phyloP scores from a whole-genome alignment of 495 filamentous ascomycete genomes.

The Alectoria sarmentosa region DNA sequence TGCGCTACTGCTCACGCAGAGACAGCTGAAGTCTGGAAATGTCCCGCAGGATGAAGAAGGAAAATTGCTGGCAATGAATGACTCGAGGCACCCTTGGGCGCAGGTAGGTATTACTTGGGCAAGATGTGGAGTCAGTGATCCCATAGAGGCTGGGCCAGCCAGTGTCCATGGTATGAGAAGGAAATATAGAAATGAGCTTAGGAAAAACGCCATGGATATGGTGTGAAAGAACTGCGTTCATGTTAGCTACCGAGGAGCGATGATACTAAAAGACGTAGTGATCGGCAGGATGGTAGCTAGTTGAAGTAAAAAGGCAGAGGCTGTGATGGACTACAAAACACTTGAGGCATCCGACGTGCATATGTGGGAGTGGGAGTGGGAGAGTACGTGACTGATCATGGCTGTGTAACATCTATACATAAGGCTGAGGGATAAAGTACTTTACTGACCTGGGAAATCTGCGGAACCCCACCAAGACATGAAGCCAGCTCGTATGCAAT shows the following conservation, averaged over 20 bases:
- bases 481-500: conserved; percentile 23
- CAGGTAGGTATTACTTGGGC: conserved; percentile 51
- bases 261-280: conserved; percentile 11
- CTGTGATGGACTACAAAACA: conserved; percentile 1
- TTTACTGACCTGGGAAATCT: conserved; percentile 25
- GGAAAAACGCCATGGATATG: conserved; percentile 32
- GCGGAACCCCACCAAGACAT: conserved; percentile 25
- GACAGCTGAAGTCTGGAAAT: conserved; percentile 48
- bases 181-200: conserved; percentile 29
- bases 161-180: conserved; percentile 25
- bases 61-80: conserved; percentile 56
- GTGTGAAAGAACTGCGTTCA: conserved; percentile 30
- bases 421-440: not conserved
- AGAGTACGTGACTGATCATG: conserved; percentile 8
- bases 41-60: conserved; percentile 41
- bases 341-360: conserved; percentile 4
- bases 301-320: conserved; percentile 13
- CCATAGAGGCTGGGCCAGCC: conserved; percentile 24
- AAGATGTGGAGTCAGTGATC: conserved; percentile 26
- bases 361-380: not conserved
- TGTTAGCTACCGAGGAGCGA: conserved; percentile 18
- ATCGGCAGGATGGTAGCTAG: conserved; percentile 21
- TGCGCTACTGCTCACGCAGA: conserved; percentile 52
- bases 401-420: conserved; percentile 19
- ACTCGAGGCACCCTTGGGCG: conserved; percentile 53